Conservation (phyloP, 75 land plant genomes). For the Sequoia sempervirens region DNA sequence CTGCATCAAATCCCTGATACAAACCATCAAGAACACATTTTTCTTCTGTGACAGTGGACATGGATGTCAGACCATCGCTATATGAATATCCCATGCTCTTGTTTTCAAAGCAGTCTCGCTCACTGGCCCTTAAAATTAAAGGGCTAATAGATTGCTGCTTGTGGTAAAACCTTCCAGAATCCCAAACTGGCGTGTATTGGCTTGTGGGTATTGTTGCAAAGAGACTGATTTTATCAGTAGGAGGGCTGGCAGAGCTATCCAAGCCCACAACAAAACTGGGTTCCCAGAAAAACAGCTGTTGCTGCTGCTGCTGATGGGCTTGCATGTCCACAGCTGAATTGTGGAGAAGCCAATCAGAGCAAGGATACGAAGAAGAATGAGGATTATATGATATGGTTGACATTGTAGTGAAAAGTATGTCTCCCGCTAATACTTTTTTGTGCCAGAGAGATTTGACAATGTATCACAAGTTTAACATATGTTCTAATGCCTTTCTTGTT, state of each 20-base stretch:
- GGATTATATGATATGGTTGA: conserved; percentile 8
- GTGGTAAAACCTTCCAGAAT: background rate
- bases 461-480: background rate
- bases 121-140: conserved; percentile 10
- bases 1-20: conserved; percentile 6
- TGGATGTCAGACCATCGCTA: background rate
- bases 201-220: background rate
- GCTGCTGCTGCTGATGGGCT: conserved; percentile 6
- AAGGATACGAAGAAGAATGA: background rate
- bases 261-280: background rate
- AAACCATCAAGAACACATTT: conserved; percentile 7
- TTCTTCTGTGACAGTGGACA: conserved; percentile 7
- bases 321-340: background rate
- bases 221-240: background rate
- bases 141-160: conserved; percentile 4
- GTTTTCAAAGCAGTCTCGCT: conserved; percentile 6
- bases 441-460: background rate
- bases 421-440: background rate
- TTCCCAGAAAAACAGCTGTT: conserved; percentile 2
- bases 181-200: background rate
- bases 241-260: background rate
- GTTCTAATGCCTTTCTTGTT: background rate
- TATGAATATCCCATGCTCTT: background rate
- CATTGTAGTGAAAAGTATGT: background rate
- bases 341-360: conserved; percentile 7